Evolutionary conservation across 2,329 filamentous ascomycete species (phyloP), one percentile per base, ranked within the genome.

Genomic region (Microascus cirrosus): DNA sequence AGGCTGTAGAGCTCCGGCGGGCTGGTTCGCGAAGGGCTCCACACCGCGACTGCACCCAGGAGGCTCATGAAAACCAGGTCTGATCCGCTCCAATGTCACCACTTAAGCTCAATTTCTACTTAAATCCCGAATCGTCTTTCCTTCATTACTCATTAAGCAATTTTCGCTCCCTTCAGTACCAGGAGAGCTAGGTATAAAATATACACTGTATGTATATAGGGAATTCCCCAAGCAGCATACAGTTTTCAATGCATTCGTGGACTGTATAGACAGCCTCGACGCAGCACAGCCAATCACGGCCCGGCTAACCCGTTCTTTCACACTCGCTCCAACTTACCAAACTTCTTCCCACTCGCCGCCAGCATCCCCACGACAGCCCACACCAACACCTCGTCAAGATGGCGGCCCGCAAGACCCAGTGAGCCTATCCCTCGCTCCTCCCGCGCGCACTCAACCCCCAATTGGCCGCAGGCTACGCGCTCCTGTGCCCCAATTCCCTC

Each of bases 381-480:
- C 28, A 15, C 36, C 51, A 12, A 63, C 62, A 65, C 57, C 65
- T 60, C 65, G 62, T 39, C 62, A 73, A 58, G 61, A 76, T 76
- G 73, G 66, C 73, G 64, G 65, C 68, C 62, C 72, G 73, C 72
- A 67, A 71, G 66, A 60, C 73, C 61, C 67, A 73, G 73, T 76
- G 72, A 58, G 73, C 73, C 51, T 35, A 36, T 28, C 39, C 12
- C 53, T 51, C 28, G 1, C 18, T 2, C 6, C 34, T 56, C 25
- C 5, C 18, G 15, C 28, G 51, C 39, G 15, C 7, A 48, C 25
- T 18, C 6, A 20, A 45, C 35, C 28, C 3, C 51, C 42, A 62
- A 66, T 63, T 62, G 60, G 60, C 39, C 10, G 20, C 13, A 5
- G 6, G 13, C 18, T 13, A 13, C 10, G 36, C 35, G 52, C 58